Base-by-base conservation (phyloP, 345 rosid species). In the Syzygium grande region DNA sequence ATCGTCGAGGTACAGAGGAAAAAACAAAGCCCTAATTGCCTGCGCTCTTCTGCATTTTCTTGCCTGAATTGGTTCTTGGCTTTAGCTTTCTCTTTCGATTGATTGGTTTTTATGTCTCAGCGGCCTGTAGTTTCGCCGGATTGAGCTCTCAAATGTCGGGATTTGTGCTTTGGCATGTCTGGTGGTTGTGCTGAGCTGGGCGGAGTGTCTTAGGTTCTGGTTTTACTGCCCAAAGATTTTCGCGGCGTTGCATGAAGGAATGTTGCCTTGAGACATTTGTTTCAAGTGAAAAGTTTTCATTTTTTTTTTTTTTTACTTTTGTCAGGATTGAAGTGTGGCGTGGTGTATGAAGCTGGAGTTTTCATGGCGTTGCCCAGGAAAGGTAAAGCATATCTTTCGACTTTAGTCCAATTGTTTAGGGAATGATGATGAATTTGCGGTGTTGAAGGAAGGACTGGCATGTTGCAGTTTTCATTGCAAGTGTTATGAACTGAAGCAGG, bases 311-410 rank as follows among this genome's bases (percentile, higher is more conserved):
- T 13, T 15, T 30, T 65, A 19, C 29, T n/a, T 65, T 43, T 9
- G 78, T 86, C 87, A 30, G 78, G 65, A 14, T 87, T 77, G 88
- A 87, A 58, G 46, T n/a, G 21, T 13, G 51, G 55, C 9, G 14
- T 46, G 85, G 21, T 78, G 53, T 49, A 30, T 23, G 54, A 51
- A 41, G 78, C 85, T 87, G 77, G 53, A 79, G 54, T 21, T 21
- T 51, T 5, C 25, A 87, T 87, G 88, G 88, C 89, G 68, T 84
- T 88, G 84, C 89, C 89, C 68, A 88, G 89, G 87, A 88, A 88
- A 88, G 86, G 86, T 52, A 52, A 30, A 84, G 13, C 23, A 17
- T 46, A 56, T 29, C 86, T 22, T 84, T 84, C 16, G 54, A 51
- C 54, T 84, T 84, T 52, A 11, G 25, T 10, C 34, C 52, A 84